Evolutionary conservation across 208 protist genomes (phyloP).

Genomic region (Trypanosoma rangeli): DNA sequence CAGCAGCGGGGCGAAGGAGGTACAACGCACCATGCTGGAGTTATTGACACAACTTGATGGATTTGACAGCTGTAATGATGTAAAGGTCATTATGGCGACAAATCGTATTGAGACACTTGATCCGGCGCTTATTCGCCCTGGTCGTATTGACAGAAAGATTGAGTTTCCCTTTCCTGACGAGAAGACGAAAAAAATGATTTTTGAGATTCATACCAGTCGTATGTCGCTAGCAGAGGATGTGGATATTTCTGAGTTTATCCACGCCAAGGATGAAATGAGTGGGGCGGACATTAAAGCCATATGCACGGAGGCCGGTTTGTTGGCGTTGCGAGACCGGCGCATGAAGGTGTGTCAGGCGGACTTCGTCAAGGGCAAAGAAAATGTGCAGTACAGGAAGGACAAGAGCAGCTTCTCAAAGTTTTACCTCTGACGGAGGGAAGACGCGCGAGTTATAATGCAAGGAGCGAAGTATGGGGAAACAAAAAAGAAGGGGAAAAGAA

Average conservation of each 20-base stretch:
- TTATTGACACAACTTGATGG: slow-evolving; percentile 99
- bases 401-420: slow-evolving; percentile 97
- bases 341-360: slow-evolving; percentile 99
- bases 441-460: background rate
- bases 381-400: slow-evolving; percentile 99
- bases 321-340: slow-evolving; percentile 98
- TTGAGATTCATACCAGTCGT: slow-evolving; percentile 99
- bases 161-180: slow-evolving; percentile 99
- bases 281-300: slow-evolving; percentile 99
- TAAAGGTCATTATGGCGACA: slow-evolving; percentile 99
- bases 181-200: slow-evolving; percentile 99
- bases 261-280: slow-evolving; percentile 99
- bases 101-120: slow-evolving; percentile 99
- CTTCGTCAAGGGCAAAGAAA: slow-evolving; percentile 99
- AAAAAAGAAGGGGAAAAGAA: slow-evolving; percentile 6
- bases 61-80: slow-evolving; percentile 99
- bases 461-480: slow-evolving; percentile 7
- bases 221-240: slow-evolving; percentile 99
- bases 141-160: slow-evolving; percentile 99
- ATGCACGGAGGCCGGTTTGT: slow-evolving; percentile 99
- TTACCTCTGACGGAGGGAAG: slow-evolving; percentile 92
- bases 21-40: slow-evolving; percentile 99
- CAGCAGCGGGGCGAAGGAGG: slow-evolving; percentile 98
- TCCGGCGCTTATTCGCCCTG: slow-evolving; percentile 99
- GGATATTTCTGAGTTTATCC: slow-evolving; percentile 99